These are phyloP conservation scores for Kwoniella shivajii DNA, from an alignment of 1,284 basidiomycete genomes.

Conservation along the genomic window DNA sequence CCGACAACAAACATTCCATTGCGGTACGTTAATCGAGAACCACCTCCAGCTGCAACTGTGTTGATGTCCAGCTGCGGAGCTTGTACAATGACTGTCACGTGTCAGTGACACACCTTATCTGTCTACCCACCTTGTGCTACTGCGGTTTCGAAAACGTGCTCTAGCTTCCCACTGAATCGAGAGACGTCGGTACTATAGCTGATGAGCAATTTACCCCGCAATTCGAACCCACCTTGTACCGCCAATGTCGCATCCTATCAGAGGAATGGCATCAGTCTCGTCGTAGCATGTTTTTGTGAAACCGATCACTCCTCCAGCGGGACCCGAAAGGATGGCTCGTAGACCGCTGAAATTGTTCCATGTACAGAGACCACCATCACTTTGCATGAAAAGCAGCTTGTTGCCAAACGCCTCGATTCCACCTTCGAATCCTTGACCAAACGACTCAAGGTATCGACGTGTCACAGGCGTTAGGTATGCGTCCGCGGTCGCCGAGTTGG, in stretches of 20 bases:
- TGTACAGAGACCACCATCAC: constrained; percentile 53
- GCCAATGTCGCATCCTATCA: constrained; percentile 61
- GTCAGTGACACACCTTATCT: not conserved
- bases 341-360: constrained; percentile 37
- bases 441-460: constrained; percentile 54
- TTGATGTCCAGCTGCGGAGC: constrained; percentile 41
- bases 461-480: constrained; percentile 59
- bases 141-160: constrained; percentile 62
- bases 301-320: constrained; percentile 60
- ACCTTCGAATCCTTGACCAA: constrained; percentile 50
- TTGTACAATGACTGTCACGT: constrained; percentile 55
- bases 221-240: constrained; percentile 14
- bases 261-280: constrained; percentile 30
- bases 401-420: constrained; percentile 43
- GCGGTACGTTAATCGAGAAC: constrained; percentile 47
- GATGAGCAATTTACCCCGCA: no score
- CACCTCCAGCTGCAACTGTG: constrained; percentile 54
- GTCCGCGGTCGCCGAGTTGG: constrained; percentile 54
- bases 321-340: constrained; percentile 51
- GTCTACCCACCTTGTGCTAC: constrained; percentile 60
- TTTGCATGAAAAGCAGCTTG: constrained; percentile 55
- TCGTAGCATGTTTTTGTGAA: constrained; percentile 51
- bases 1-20: constrained; percentile 47
- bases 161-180: constrained; percentile 37
- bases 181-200: constrained; percentile 60